phyloP scores from a whole-genome alignment of 2,329 filamentous ascomycete species.

The Ceratocystis huliohia region DNA sequence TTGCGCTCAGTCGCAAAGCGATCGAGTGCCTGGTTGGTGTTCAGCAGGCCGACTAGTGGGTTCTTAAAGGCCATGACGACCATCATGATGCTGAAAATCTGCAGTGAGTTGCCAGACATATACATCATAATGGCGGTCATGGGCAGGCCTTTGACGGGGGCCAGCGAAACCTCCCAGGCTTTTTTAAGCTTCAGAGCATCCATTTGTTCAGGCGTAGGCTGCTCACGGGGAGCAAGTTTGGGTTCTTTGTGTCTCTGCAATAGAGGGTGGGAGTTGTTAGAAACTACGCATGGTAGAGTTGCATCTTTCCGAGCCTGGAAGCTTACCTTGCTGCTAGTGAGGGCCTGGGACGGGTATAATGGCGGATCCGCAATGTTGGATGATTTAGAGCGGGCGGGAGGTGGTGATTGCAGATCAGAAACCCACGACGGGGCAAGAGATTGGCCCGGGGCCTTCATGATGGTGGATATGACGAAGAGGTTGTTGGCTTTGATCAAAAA shows the following conservation, averaged over 20 bases:
- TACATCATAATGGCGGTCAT: slow-evolving; percentile 99
- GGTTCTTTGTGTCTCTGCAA: slow-evolving; percentile 41
- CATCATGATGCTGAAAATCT: slow-evolving; percentile 99
- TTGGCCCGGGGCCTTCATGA: not conserved
- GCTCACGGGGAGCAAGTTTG: slow-evolving; percentile 41
- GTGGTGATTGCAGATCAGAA: slow-evolving; percentile 59
- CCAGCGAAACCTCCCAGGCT: slow-evolving; percentile 92
- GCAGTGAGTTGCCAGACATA: slow-evolving; percentile 96
- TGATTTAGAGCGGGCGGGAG: slow-evolving; percentile 52
- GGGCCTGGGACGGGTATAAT: slow-evolving; percentile 52
- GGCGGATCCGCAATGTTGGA: slow-evolving; percentile 68
- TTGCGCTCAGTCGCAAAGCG: slow-evolving; percentile 78
- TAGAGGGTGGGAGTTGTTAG: not conserved
- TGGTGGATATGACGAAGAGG: not conserved
- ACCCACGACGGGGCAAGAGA: slow-evolving; percentile 61
- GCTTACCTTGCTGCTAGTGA: slow-evolving; percentile 43
- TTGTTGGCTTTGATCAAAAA: not conserved
- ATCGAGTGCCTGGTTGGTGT: slow-evolving; percentile 77
- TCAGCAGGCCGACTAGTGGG: slow-evolving; percentile 71
- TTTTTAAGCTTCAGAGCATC: slow-evolving; percentile 96
- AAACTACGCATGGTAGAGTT: not conserved
- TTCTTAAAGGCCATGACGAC: slow-evolving; percentile 98
- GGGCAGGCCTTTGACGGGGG: slow-evolving; percentile 81
- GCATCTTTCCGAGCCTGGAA: not conserved
- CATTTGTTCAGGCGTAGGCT: slow-evolving; percentile 70